Evolutionary conservation across 257 asterid species (phyloP).

Genomic region (Forsythia suspensa): DNA sequence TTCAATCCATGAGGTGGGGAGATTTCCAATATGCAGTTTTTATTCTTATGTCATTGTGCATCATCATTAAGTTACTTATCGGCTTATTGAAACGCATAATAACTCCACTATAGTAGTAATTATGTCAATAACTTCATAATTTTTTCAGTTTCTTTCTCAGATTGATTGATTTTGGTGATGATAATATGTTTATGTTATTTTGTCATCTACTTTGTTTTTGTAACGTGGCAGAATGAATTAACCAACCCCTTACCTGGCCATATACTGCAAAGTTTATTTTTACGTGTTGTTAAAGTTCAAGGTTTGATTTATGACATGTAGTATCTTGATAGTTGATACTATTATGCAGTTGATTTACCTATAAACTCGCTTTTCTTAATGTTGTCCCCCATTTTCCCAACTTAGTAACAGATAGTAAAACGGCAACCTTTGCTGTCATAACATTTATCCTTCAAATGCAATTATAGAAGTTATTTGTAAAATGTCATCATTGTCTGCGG

Average conservation of each 20-base stretch:
- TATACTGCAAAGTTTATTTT: background rate
- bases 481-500: background rate
- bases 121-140: background rate
- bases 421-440: background rate
- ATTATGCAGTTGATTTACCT: background rate
- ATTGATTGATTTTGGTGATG: background rate
- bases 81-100: background rate
- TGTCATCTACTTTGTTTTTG: background rate
- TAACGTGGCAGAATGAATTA: background rate
- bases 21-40: background rate
- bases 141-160: background rate
- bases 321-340: background rate
- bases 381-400: background rate
- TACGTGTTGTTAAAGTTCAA: background rate
- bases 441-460: background rate
- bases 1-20: background rate
- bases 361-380: background rate
- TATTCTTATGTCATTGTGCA: background rate
- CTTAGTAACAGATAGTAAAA: background rate
- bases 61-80: too few relatives aligned
- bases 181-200: background rate
- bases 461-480: background rate
- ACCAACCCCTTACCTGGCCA: background rate
- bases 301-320: background rate
- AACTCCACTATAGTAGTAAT: background rate